Base-by-base conservation (phyloP, 1,139 yeast species). In the Nakaseomyces kungkrabaensis region DNA sequence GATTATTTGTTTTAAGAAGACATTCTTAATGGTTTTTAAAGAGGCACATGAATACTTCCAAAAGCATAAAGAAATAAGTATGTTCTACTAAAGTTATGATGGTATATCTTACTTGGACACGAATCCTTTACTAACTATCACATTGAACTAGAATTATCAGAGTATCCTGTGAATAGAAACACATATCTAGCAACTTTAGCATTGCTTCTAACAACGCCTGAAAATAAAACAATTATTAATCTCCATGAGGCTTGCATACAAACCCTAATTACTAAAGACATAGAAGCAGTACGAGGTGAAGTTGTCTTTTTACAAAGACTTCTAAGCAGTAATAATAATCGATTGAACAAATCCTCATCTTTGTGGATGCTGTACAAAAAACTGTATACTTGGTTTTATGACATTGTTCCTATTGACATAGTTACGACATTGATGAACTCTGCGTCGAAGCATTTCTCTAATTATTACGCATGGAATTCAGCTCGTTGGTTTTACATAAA, bases 381-480 rank as follows among this genome's bases (percentile, higher is more conserved):
- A 52, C 46, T 69, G 6, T 56, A 60, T 44, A 50, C 63, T 6
- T 4, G 44, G 49, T n/a, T 52, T 27, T 36, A 29, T 45, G 1
- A n/a, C 17, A 17, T 11, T 5, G 25, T 41, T n/a, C 27, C 33
- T 7, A 27, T 41, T 29, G 34, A 41, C 9, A 8, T 41, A 4
- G 24, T 4, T 10, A 5, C 44, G 5, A 41, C 44, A 7, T 9
- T 41, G 10, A 41, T 61, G 2, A 47, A 45, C 4, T 61, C 72
- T 1, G 71, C 66, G 0, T 51, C 52, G 11, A 47, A 59, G 4
- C 79, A 75, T 56, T 64, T 67, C 10, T 63, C 74, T 2, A 75
- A 73, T 51, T 75, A 74, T 52, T 74, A 75, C 50, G 70, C 76
- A 1, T 69, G 75, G 70, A 65, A 66, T 46, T 63, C 68, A 17